phyloP scores from a whole-genome alignment of 2,329 filamentous ascomycete genomes.

The Emmonsia crescens region DNA sequence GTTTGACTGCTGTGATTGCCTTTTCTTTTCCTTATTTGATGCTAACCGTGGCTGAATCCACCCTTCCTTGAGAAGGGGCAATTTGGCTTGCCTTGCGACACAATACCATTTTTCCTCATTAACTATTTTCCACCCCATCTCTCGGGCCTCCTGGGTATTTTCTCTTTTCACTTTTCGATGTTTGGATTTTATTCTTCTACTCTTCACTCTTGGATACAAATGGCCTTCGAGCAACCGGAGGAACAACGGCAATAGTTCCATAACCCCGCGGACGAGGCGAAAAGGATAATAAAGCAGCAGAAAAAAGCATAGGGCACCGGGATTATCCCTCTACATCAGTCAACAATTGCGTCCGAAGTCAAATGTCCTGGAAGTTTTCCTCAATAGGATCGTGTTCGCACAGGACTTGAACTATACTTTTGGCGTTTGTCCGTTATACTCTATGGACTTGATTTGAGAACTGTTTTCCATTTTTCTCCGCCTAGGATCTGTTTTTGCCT shows the following conservation, averaged over 20 bases:
- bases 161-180: not conserved
- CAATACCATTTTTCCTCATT: not conserved
- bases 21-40: not conserved
- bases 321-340: not conserved
- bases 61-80: not conserved
- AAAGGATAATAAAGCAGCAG: not conserved
- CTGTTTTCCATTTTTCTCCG: not conserved
- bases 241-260: not conserved
- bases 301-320: not conserved
- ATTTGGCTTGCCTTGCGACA: not conserved
- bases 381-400: not conserved
- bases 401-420: not conserved
- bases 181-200: not conserved
- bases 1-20: not conserved
- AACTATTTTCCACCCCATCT: not conserved
- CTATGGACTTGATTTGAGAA: not conserved
- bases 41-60: not conserved
- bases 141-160: not conserved
- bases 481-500: not conserved
- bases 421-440: not conserved
- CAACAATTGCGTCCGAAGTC: not conserved
- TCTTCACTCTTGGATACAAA: not conserved
- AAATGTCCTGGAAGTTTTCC: not conserved
- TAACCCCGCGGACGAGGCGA: not conserved
- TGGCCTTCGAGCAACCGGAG: not conserved